phyloP scores from a whole-genome alignment of 2,329 filamentous ascomycete species.

The Ceratocystis colombiana region DNA sequence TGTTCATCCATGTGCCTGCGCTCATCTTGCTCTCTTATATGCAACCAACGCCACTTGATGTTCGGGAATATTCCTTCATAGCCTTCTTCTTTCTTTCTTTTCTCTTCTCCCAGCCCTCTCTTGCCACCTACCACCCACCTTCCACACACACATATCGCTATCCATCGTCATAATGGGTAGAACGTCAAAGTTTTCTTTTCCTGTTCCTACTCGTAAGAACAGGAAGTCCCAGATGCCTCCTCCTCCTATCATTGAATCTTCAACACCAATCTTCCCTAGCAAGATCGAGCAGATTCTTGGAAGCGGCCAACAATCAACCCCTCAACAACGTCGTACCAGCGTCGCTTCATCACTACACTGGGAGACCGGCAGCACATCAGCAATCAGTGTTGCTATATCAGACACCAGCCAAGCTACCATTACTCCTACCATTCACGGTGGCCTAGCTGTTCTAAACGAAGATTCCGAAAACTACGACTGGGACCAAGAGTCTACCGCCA shows the following conservation, averaged over 20 bases:
- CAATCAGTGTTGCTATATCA: conserved; percentile 21
- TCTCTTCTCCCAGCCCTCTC: conserved; percentile 1
- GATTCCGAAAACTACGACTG: conserved; percentile 22
- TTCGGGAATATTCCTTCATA: conserved; percentile 22
- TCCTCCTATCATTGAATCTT: conserved; percentile 9
- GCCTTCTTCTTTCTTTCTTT: conserved; percentile 14
- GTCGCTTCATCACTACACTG: conserved; percentile 21
- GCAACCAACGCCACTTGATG: conserved; percentile 22
- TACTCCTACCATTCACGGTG: conserved; percentile 10
- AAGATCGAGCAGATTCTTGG: conserved; percentile 24
- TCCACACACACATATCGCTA: conserved; percentile 2
- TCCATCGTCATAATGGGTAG: conserved; percentile 21
- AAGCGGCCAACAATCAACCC: conserved; percentile 14
- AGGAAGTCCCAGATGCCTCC: conserved; percentile 23
- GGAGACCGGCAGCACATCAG: conserved; percentile 18
- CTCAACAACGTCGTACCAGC: conserved; percentile 20
- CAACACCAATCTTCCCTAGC: conserved; percentile 19
- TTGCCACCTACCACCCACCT: background rate
- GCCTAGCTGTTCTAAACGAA: conserved; percentile 21
- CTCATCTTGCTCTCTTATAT: conserved; percentile 21
- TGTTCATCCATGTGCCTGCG: conserved; percentile 21
- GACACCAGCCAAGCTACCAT: conserved; percentile 20
- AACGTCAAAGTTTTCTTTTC: conserved; percentile 26
- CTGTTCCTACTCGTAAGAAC: conserved; percentile 23
- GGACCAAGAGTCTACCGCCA: conserved; percentile 19